Base-by-base conservation (phyloP, 2,329 filamentous ascomycete species). In the Diaporthe capsici region DNA sequence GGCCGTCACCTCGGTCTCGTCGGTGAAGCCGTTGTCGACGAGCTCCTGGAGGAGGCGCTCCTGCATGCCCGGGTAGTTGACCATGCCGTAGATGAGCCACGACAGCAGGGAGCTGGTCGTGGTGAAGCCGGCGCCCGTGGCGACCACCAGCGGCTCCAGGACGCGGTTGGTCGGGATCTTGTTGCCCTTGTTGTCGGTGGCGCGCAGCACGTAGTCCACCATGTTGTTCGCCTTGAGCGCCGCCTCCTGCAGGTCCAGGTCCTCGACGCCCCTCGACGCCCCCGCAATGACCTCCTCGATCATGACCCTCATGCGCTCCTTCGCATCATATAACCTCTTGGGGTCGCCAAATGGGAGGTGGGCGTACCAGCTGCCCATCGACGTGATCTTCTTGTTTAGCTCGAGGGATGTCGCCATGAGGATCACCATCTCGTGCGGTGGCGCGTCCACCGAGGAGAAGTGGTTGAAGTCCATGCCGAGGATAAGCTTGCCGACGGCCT, bases 331-430 rank as follows among this genome's bases (percentile, higher is more conserved):
- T 1, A 91, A 82, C 10, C 82, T 82, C 76, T 86, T 83, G 0
- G 89, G 87, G 58, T 91, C 89, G 8, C 91, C 91, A 72, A 92
- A 92, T 0, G 91, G 91, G 39, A 93, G 78, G 10, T 83, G 81
- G 2, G 82, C 82, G 75, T 92, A 92, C 90, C 90, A 92, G 65
- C 84, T 83, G 1, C 89, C 89, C 79, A 87, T 85, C 0, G 87
- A 85, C 0, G 89, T 86, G 10, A 92, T 84, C 79, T 90, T 90
- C 83, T 92, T 92, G 81, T 91, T 92, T 17, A 93, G 81, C 39
- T 85, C 83, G 2, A 93, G 83, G 0, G 84, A 78, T 58, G 89
- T 84, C 0, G 87, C 90, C 58, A 92, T 89, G 13, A 82, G 77
- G 55, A 83, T 79, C 0, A 91, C 87, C 81, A 92, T 87, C 65